phyloP scores from a whole-genome alignment of 768 basidiomycete genomes.

The Termitomyces heimii region DNA sequence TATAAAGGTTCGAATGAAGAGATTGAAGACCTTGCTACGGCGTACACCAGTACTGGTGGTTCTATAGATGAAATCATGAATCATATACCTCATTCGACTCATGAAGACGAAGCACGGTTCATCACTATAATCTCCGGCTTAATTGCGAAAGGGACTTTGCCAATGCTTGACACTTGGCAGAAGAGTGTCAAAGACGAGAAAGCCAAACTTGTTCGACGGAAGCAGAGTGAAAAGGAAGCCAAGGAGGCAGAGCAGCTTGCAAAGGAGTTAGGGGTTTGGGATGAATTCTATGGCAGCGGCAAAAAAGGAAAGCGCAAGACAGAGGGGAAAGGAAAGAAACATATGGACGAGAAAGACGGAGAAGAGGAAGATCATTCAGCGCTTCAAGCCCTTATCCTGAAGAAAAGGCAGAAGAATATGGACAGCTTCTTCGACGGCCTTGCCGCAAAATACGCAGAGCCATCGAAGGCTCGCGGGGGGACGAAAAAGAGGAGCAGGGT shows the following conservation, averaged over 20 bases:
- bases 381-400: constrained; percentile 77
- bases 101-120: constrained; percentile 84
- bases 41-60: constrained; percentile 69
- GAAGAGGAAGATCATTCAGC: constrained; percentile 61
- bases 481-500: constrained; percentile 48
- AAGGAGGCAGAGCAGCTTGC: constrained; percentile 80
- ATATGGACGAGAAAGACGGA: constrained; percentile 23
- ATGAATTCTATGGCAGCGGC: constrained; percentile 83
- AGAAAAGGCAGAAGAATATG: constrained; percentile 61
- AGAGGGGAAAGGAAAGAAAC: constrained; percentile 44
- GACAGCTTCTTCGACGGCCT: constrained; percentile 71
- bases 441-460: constrained; percentile 66
- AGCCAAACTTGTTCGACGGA: constrained; percentile 65
- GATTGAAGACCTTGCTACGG: constrained; percentile 64
- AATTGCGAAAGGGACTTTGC: constrained; percentile 56
- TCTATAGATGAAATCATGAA: constrained; percentile 79
- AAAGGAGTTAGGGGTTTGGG: constrained; percentile 89
- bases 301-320: constrained; percentile 55
- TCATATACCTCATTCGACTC: constrained; percentile 78
- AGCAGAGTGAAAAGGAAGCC: constrained; percentile 73
- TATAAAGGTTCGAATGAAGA: constrained; percentile 80
- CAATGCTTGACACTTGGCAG: constrained; percentile 57
- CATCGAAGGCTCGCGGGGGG: constrained; percentile 41
- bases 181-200: constrained; percentile 74
- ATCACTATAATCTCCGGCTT: constrained; percentile 60